A percentile compares a stretch with the other conserved stretches of the same genome.
These are phyloP conservation scores for Penicillium polonicum DNA, from an alignment of 2,329 filamentous ascomycete genomes.

Conservation along the genomic window DNA sequence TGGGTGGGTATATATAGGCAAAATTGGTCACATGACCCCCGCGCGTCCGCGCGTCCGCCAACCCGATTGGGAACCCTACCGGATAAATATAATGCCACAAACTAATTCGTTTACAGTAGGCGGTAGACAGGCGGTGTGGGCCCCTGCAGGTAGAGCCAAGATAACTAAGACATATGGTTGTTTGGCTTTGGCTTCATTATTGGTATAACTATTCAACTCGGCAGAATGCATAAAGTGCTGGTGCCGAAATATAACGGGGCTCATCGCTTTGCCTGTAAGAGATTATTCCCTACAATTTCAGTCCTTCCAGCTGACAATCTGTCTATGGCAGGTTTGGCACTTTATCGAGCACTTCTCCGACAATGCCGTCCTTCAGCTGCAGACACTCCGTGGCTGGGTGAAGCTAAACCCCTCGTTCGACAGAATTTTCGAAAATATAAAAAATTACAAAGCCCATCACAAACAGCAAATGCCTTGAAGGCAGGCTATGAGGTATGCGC, in stretches of 20 bases:
- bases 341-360: slow-evolving; percentile 48
- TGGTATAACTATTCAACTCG: neutral
- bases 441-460: slow-evolving; percentile 39
- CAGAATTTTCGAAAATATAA: slow-evolving; percentile 42
- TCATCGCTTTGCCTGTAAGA: slow-evolving; percentile 48
- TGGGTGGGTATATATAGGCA: neutral
- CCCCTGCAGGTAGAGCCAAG: neutral
- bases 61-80: neutral
- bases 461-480: slow-evolving; percentile 39
- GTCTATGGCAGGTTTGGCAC: slow-evolving; percentile 38
- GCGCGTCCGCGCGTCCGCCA: accelerated
- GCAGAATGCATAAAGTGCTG: slow-evolving; percentile 39
- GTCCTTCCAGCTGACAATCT: neutral
- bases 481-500: slow-evolving; percentile 43
- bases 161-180: neutral
- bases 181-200: neutral
- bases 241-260: slow-evolving; percentile 37
- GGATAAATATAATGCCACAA: accelerated
- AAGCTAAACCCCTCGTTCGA: slow-evolving; percentile 33
- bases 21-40: neutral
- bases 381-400: slow-evolving; percentile 22
- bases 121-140: neutral
- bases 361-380: slow-evolving; percentile 38
- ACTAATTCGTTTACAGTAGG: neutral
- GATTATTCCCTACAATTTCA: neutral